Conservation (phyloP, 164 flowering plant genomes). For the Houttuynia cordata region DNA sequence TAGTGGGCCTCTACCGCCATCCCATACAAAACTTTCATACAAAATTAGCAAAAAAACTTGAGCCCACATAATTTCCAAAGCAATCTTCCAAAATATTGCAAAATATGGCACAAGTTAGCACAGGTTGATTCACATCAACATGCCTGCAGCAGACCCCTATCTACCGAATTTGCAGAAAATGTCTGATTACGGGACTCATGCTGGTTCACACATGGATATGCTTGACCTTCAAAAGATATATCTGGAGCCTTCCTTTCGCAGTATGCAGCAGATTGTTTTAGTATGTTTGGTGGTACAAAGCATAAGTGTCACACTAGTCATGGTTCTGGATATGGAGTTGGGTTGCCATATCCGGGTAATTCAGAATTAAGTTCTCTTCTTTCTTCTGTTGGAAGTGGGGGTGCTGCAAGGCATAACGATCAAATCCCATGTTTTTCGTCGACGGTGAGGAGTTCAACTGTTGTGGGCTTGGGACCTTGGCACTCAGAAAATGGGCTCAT, state of each 20-base stretch:
- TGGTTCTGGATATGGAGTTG: constrained; percentile 32
- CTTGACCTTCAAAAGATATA: constrained; percentile 46
- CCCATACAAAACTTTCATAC: too few relatives aligned
- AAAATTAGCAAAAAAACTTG: too few relatives aligned
- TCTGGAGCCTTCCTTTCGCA: constrained; percentile 47
- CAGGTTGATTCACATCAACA: too few relatives aligned
- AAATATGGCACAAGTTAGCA: too few relatives aligned
- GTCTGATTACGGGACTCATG: constrained; percentile 26
- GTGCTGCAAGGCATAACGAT: constrained; percentile 27
- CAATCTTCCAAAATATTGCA: too few relatives aligned
- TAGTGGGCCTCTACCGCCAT: too few relatives aligned
- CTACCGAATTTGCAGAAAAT: constrained; percentile 27
- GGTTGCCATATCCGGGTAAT: constrained; percentile 34
- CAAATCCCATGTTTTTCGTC: constrained; percentile 27
- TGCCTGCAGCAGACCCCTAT: constrained; percentile 30
- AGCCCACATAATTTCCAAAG: too few relatives aligned
- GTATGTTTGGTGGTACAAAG: constrained; percentile 31
- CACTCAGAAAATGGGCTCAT: constrained; percentile 26
- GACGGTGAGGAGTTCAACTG: constrained; percentile 31
- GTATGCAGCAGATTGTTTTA: constrained; percentile 22
- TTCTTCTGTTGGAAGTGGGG: constrained; percentile 32
- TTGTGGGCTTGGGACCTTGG: constrained; percentile 32
- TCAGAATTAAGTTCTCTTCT: constrained; percentile 15
- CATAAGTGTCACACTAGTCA: constrained; percentile 25
- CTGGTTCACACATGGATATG: constrained; percentile 31